Conservation (phyloP, 75 land plant species). For the Pinus taeda region DNA sequence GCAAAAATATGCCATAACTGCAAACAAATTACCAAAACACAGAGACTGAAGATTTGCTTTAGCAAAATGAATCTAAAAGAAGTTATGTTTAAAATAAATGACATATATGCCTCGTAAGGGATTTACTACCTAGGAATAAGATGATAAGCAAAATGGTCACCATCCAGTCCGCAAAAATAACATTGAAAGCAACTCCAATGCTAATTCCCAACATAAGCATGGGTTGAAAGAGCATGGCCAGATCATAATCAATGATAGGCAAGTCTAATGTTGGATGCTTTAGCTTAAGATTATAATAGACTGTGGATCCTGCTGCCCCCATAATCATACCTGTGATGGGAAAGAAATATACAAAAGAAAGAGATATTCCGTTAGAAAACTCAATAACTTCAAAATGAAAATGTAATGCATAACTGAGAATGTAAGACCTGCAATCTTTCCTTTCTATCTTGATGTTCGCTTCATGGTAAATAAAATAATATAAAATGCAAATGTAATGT, state of each 20-base stretch:
- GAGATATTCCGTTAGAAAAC: neutral
- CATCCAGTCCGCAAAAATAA: conserved; percentile 79
- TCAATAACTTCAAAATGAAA: neutral
- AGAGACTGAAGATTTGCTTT: no score
- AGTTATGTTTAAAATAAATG: no score
- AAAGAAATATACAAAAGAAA: neutral
- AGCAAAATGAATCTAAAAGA: no score
- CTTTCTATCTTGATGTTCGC: no score
- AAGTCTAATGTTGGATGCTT: conserved; percentile 56
- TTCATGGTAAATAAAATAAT: neutral
- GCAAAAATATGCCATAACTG: neutral
- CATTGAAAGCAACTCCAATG: conserved; percentile 73
- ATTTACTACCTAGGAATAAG: conserved; percentile 43
- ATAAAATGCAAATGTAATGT: neutral
- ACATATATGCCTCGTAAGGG: no score
- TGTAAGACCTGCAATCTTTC: neutral
- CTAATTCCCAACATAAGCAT: conserved; percentile 84
- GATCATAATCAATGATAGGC: conserved; percentile 76
- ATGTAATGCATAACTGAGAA: neutral
- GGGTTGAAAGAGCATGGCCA: conserved; percentile 72
- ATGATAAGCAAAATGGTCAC: conserved; percentile 61
- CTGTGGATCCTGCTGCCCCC: conserved; percentile 57
- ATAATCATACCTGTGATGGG: conserved; percentile 67
- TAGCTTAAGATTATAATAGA: conserved; percentile 54
- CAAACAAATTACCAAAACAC: neutral